Conservation (phyloP, 129 eudicot species). For the Centrapalus pauciflorus region DNA sequence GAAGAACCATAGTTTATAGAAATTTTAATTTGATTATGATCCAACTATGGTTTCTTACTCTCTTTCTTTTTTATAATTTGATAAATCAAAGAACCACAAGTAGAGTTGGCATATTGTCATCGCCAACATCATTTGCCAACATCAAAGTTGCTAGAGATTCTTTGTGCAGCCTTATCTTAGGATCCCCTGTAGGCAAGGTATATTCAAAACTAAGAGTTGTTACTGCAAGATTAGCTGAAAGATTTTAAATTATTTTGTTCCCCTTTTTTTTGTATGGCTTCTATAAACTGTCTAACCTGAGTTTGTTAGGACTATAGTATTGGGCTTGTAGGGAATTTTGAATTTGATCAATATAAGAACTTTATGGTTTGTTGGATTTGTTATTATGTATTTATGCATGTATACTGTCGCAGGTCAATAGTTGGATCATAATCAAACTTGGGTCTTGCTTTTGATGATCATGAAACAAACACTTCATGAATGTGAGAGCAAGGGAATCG, state of each 20-base stretch:
- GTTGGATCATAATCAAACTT: too few species aligned
- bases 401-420: too few species aligned
- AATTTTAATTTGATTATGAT: too few species aligned
- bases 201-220: conserved; percentile 70
- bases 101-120: too few species aligned
- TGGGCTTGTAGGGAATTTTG: conserved; percentile 6
- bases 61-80: too few species aligned
- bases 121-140: conserved; percentile 62
- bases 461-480: conserved; percentile 22
- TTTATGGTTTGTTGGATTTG: neutral
- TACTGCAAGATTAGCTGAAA: conserved; percentile 57
- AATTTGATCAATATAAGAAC: neutral
- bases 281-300: conserved; percentile 12
- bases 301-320: neutral
- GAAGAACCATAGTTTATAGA: too few species aligned
- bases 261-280: neutral
- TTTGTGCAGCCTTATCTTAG: conserved; percentile 64
- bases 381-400: neutral
- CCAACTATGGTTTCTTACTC: too few species aligned
- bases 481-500: conserved; percentile 35
- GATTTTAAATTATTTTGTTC: conserved; percentile 37
- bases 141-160: conserved; percentile 72
- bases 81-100: too few species aligned
- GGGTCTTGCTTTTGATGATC: too few species aligned
- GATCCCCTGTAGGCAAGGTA: conserved; percentile 67